Percentiles rank a stretch among this genome's conserved stretches.
phyloP scores from a whole-genome alignment of 805 yeast genomes.

The Saccharomycopsis amapae region DNA sequence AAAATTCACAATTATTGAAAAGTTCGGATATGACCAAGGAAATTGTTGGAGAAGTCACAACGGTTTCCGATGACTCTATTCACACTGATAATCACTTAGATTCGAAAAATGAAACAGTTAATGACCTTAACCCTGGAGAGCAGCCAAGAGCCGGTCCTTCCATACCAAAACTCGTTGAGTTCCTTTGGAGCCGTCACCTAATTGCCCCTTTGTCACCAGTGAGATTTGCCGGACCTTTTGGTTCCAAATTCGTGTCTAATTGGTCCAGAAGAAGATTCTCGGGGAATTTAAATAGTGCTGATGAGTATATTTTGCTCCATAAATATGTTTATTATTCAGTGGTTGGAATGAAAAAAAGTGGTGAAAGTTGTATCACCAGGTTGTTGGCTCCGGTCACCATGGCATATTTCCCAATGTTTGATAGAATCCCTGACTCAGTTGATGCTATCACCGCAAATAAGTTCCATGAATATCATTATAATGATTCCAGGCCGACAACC shows the following conservation, averaged over 20 bases:
- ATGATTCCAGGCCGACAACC: constrained; percentile 42
- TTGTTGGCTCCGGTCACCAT: constrained; percentile 51
- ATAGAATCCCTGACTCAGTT: constrained; percentile 38
- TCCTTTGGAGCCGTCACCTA: constrained; percentile 44
- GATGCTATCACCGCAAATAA: constrained; percentile 32
- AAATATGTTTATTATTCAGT: constrained; percentile 45
- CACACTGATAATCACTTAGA: constrained; percentile 15
- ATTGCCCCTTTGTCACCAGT: constrained; percentile 49
- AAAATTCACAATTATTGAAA: constrained; percentile 3
- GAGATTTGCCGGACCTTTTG: constrained; percentile 45
- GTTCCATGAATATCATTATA: constrained; percentile 57
- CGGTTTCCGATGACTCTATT: background rate
- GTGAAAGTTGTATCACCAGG: constrained; percentile 58
- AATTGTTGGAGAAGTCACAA: background rate
- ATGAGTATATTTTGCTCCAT: constrained; percentile 38
- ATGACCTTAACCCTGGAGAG: constrained; percentile 9
- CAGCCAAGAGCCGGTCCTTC: constrained; percentile 3
- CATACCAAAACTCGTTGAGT: constrained; percentile 3
- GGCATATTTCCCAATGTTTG: constrained; percentile 50
- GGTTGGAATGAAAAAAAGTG: constrained; percentile 51
- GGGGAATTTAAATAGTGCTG: constrained; percentile 22
- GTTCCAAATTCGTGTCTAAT: constrained; percentile 41
- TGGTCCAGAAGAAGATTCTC: constrained; percentile 51
- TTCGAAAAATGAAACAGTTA: constrained; percentile 2
- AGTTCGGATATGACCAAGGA: constrained; percentile 1